Evolutionary conservation across 108 stramenopile genomes (phyloP).

Genomic region (Cyclostephanos tholiformis): DNA sequence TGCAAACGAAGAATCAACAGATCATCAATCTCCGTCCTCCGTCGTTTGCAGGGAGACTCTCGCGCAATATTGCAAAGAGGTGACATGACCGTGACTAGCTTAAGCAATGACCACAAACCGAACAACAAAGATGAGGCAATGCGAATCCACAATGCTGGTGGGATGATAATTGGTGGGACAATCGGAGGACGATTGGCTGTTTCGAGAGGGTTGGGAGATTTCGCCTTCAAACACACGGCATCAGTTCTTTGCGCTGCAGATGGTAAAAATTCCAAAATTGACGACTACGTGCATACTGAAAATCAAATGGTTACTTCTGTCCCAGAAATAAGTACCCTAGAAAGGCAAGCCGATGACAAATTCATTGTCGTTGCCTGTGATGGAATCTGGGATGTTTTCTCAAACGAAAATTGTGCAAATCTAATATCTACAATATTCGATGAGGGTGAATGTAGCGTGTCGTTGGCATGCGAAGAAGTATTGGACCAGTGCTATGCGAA

Average conservation of each 20-base stretch:
- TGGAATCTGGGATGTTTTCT: slow-evolving; percentile 95
- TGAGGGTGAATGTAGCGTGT: slow-evolving; percentile 64
- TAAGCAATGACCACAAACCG: slow-evolving; percentile 97
- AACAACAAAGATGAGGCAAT: slow-evolving; percentile 59
- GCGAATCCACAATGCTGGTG: slow-evolving; percentile 69
- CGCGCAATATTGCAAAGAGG: slow-evolving; percentile 72
- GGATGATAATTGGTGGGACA: slow-evolving; percentile 73
- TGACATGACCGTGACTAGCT: slow-evolving; percentile 50
- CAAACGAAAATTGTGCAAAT: slow-evolving; percentile 78
- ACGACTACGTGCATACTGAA: slow-evolving; percentile 45
- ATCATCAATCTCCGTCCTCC: neutral
- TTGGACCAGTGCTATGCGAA: slow-evolving; percentile 67
- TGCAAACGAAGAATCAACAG: neutral
- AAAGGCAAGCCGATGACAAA: slow-evolving; percentile 75
- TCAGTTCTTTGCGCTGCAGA: slow-evolving; percentile 15
- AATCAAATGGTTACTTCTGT: slow-evolving; percentile 84
- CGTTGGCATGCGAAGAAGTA: slow-evolving; percentile 79
- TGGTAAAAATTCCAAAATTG: slow-evolving; percentile 40
- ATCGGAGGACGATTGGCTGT: slow-evolving; percentile 95
- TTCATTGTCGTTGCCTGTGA: slow-evolving; percentile 91
- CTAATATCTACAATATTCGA: slow-evolving; percentile 65
- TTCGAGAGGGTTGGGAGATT: slow-evolving; percentile 93
- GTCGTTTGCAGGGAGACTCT: slow-evolving; percentile 79
- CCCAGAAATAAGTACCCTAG: slow-evolving; percentile 70
- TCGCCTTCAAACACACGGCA: slow-evolving; percentile 61